Conservation (phyloP, 257 asterid genomes). For the Forsythia viridissima region DNA sequence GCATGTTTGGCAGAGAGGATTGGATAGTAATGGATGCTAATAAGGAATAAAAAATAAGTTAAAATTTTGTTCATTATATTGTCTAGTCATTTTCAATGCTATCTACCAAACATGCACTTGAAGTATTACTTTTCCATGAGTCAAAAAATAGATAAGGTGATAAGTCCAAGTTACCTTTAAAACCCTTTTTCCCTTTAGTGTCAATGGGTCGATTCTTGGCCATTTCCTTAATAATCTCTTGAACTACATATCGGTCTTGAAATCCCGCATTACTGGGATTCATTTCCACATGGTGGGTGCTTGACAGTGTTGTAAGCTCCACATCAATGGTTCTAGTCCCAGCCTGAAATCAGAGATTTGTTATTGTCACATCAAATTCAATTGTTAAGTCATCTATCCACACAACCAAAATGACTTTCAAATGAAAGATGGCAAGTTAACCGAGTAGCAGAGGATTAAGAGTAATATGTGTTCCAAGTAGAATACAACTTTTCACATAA, state of each 20-base stretch:
- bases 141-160: slow-evolving; percentile 3
- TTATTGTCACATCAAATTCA: slow-evolving; percentile 21
- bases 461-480: neutral
- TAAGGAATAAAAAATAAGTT: neutral
- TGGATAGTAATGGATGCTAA: neutral
- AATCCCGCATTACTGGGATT: slow-evolving; percentile 97
- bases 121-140: neutral
- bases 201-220: slow-evolving; percentile 95
- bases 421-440: neutral
- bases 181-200: slow-evolving; percentile 86
- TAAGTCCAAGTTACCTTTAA: slow-evolving; percentile 62
- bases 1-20: neutral
- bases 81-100: neutral
- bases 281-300: slow-evolving; percentile 90
- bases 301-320: slow-evolving; percentile 83
- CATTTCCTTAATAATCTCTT: slow-evolving; percentile 96
- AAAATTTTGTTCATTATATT: neutral
- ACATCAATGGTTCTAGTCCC: slow-evolving; percentile 81
- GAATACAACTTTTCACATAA: neutral
- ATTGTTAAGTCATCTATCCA: neutral
- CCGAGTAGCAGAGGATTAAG: neutral
- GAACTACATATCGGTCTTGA: slow-evolving; percentile 94
- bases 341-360: slow-evolving; percentile 54
- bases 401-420: neutral
- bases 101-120: neutral